Evolutionary conservation across 1,284 basidiomycete genomes (phyloP).

Genomic region (Macrocystidia cucumis): DNA sequence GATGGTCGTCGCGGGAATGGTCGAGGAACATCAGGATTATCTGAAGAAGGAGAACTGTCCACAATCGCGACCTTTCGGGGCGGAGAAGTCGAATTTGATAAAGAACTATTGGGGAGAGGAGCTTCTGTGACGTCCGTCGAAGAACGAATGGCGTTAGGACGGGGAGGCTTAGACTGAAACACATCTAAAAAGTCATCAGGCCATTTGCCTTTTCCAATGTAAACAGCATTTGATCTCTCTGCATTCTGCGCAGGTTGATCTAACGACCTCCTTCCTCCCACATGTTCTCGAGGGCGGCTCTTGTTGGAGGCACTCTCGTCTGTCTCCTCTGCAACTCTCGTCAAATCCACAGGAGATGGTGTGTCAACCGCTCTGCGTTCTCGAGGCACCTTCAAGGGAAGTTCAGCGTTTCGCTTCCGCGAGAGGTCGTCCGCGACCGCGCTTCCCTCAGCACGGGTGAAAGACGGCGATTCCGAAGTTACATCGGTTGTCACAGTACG

Average conservation of each 20-base stretch:
- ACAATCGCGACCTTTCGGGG: slow-evolving; percentile 50
- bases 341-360: slow-evolving; percentile 49
- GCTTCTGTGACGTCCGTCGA: slow-evolving; percentile 20
- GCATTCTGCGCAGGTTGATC: slow-evolving; percentile 22
- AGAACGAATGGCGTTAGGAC: slow-evolving; percentile 22
- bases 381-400: slow-evolving; percentile 23
- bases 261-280: slow-evolving; percentile 16
- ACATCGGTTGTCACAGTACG: slow-evolving; percentile 71
- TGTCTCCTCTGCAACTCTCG: slow-evolving; percentile 62
- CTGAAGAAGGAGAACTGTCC: slow-evolving; percentile 33
- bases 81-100: slow-evolving; percentile 42
- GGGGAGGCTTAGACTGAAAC: slow-evolving; percentile 30
- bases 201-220: slow-evolving; percentile 74
- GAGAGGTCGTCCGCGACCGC: slow-evolving; percentile 42
- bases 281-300: slow-evolving; percentile 16
- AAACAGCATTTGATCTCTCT: slow-evolving; percentile 34
- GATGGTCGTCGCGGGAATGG: slow-evolving; percentile 47
- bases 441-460: slow-evolving; percentile 56
- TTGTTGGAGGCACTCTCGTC: slow-evolving; percentile 47
- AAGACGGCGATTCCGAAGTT: slow-evolving; percentile 60
- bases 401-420: slow-evolving; percentile 28
- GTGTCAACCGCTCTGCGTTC: slow-evolving; percentile 60
- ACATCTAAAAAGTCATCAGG: slow-evolving; percentile 72
- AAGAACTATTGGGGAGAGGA: slow-evolving; percentile 17
- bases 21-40: slow-evolving; percentile 37